Conservation (phyloP, 441 rosid genomes). For the Kokia cookei region DNA sequence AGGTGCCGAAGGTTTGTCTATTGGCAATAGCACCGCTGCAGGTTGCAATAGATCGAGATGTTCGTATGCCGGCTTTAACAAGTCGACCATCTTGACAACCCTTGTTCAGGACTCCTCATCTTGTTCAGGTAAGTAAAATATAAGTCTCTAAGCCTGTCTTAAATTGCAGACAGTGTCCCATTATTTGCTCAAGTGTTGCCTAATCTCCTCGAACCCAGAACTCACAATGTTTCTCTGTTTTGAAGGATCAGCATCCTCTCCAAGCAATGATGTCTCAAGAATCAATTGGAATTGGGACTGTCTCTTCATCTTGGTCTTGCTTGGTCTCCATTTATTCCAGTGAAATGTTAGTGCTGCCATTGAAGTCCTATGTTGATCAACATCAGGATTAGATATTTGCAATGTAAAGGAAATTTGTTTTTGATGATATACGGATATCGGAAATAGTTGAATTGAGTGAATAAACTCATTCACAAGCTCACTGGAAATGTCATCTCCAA, state of each 20-base stretch:
- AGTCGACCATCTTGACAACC: conserved; percentile 33
- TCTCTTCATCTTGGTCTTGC: conserved; percentile 18
- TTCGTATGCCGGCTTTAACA: conserved; percentile 53
- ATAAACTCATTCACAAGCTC: not conserved
- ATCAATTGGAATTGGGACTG: conserved; percentile 17
- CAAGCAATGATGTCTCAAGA: conserved; percentile 13
- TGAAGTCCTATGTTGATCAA: not conserved
- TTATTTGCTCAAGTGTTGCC: not conserved
- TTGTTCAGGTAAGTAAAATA: conserved; percentile 29
- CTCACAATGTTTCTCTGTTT: not conserved
- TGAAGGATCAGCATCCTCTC: conserved; percentile 15
- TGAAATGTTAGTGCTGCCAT: not conserved
- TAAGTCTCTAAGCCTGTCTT: not conserved
- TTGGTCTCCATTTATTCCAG: conserved; percentile 12
- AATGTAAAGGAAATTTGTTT: not conserved
- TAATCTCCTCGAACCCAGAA: not conserved
- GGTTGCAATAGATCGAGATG: conserved; percentile 43
- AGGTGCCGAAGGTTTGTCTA: conserved; percentile 24
- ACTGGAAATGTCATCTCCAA: not conserved
- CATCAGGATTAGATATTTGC: not conserved
- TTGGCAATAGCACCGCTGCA: conserved; percentile 33
- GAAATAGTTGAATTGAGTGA: not conserved
- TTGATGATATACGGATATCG: not conserved
- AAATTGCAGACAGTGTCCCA: not conserved
- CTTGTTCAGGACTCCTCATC: conserved; percentile 18